Percentiles rank a stretch among this genome's conserved stretches.
These are phyloP conservation scores for Golubevia sp. DNA, from an alignment of 1,284 basidiomycete genomes.

Conservation along the genomic window DNA sequence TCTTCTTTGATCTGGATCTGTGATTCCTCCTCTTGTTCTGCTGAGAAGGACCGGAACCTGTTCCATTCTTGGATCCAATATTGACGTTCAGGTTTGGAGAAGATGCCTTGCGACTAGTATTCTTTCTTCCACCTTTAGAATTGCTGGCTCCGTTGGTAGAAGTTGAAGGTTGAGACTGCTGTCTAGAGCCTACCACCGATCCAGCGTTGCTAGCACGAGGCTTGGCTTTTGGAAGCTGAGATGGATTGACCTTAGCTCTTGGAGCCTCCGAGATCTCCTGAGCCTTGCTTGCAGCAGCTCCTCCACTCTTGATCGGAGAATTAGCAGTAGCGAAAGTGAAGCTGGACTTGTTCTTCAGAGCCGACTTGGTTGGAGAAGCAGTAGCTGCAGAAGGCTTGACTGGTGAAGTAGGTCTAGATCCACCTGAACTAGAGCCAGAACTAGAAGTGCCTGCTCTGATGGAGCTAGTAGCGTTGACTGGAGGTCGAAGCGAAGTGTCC, in stretches of 20 bases:
- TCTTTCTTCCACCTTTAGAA: background rate
- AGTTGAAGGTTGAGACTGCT: background rate
- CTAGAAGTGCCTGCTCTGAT: background rate
- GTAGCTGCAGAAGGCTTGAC: background rate
- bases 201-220: background rate
- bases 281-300: background rate
- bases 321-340: constrained; percentile 24
- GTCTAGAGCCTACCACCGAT: background rate
- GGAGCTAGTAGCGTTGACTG: background rate
- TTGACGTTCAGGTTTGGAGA: background rate
- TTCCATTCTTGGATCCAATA: background rate
- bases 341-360: constrained; percentile 19
- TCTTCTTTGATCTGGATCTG: background rate
- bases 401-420: background rate
- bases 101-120: background rate
- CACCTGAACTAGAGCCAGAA: background rate
- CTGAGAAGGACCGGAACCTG: background rate
- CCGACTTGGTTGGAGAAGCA: constrained; percentile 10
- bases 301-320: constrained; percentile 19
- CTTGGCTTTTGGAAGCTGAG: background rate
- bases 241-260: background rate
- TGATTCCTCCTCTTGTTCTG: background rate
- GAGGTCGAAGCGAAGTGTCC: background rate
- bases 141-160: background rate
- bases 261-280: background rate